A percentile compares a stretch with the other conserved stretches of the same genome.
These are phyloP conservation scores for Grosmannia clavigera DNA, from an alignment of 2,329 filamentous ascomycete species.

Conservation along the genomic window DNA sequence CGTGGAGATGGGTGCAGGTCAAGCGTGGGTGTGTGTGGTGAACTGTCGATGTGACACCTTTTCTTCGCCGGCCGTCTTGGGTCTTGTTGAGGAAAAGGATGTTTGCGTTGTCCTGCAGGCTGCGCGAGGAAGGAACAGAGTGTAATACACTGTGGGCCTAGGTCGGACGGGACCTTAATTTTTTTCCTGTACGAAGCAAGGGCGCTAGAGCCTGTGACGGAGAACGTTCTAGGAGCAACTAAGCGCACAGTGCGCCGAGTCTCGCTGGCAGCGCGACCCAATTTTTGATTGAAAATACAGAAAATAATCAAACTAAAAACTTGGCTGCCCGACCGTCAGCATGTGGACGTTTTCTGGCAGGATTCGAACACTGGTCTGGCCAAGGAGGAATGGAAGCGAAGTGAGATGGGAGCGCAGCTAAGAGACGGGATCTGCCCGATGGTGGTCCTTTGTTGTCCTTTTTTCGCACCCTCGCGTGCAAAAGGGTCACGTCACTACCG, in stretches of 20 bases:
- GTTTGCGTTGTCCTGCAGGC: neutral
- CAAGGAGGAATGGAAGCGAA: too few relatives aligned
- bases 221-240: neutral
- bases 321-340: neutral
- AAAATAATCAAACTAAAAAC: neutral
- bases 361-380: too few relatives aligned
- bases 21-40: neutral
- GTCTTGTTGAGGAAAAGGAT: neutral
- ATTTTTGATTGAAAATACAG: neutral
- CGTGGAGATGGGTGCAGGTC: neutral
- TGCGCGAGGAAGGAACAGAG: slow-evolving; percentile 1
- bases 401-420: too few relatives aligned
- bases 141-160: slow-evolving; percentile 1
- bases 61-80: neutral
- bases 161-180: slow-evolving; percentile 9
- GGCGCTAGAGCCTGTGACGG: slow-evolving; percentile 1
- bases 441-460: too few relatives aligned
- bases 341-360: too few relatives aligned
- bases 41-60: slow-evolving; percentile 11
- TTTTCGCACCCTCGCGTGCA: too few relatives aligned
- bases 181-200: neutral
- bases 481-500: too few relatives aligned
- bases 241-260: neutral
- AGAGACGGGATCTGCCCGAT: too few relatives aligned
- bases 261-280: too few relatives aligned